Evolutionary conservation across 179 eudicot genomes (phyloP).

Genomic region (Drosera spatulata): DNA sequence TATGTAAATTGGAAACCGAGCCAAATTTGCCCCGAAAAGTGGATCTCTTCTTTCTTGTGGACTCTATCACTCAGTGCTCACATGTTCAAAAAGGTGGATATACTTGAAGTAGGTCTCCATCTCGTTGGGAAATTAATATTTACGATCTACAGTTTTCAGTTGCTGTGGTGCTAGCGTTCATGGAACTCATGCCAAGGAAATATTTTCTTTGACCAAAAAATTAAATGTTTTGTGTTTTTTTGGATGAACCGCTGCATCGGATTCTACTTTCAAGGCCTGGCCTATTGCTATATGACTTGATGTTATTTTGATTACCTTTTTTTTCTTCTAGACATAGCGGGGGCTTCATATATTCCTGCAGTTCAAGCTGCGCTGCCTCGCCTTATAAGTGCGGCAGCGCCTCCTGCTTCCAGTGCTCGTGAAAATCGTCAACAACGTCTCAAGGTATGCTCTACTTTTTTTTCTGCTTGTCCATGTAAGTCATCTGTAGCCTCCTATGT

Average conservation of each 20-base stretch:
- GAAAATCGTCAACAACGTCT: conserved; percentile 94
- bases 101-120: neutral
- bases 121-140: neutral
- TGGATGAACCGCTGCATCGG: too few relatives aligned
- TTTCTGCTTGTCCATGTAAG: conserved; percentile 1
- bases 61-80: conserved; percentile 63
- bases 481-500: neutral
- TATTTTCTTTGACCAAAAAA: neutral
- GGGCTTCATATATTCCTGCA: conserved; percentile 77
- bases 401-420: conserved; percentile 64
- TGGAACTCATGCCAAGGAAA: neutral
- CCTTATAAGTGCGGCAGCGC: conserved; percentile 91
- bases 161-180: neutral
- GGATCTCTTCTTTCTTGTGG: conserved; percentile 39
- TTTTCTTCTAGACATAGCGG: conserved; percentile 62
- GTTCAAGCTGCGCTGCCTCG: conserved; percentile 87
- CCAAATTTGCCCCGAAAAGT: conserved; percentile 73
- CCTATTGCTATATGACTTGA: neutral
- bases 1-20: conserved; percentile 74
- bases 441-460: conserved; percentile 39
- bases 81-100: conserved; percentile 78
- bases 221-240: too few relatives aligned
- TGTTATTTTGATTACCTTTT: neutral
- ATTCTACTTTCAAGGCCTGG: too few relatives aligned
- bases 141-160: neutral